These are phyloP conservation scores for Colletotrichum tanaceti DNA, from an alignment of 2,329 filamentous ascomycete genomes.

Conservation along the genomic window DNA sequence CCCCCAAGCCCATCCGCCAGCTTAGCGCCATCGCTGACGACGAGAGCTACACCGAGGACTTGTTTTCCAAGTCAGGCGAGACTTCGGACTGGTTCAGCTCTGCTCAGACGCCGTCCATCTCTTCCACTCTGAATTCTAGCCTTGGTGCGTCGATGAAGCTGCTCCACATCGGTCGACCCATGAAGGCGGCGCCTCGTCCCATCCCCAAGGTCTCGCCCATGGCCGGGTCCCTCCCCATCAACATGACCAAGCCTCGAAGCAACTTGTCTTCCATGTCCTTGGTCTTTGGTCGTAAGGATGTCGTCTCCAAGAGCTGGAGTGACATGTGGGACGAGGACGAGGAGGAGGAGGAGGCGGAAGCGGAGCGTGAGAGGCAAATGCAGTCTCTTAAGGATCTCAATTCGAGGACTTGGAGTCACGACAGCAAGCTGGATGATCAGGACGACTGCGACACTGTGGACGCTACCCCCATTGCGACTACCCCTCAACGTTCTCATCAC, in stretches of 20 bases:
- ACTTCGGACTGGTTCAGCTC: constrained; percentile 83
- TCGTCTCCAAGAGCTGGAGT: constrained; percentile 98
- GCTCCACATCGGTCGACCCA: constrained; percentile 65
- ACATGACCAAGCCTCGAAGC: constrained; percentile 79
- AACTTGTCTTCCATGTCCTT: constrained; percentile 78
- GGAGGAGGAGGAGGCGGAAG: constrained; percentile 79
- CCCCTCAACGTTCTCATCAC: constrained; percentile 54
- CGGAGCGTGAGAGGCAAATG: constrained; percentile 71
- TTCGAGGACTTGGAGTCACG: constrained; percentile 82
- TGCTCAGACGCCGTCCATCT: constrained; percentile 81
- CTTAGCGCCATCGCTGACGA: constrained; percentile 87
- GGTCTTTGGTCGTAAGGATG: constrained; percentile 81
- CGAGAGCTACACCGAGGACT: constrained; percentile 82
- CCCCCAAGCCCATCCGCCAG: constrained; percentile 78
- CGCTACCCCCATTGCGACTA: constrained; percentile 51
- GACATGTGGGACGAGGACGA: constrained; percentile 96
- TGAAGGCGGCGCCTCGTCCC: constrained; percentile 56
- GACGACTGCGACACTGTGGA: constrained; percentile 57
- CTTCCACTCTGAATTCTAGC: constrained; percentile 85
- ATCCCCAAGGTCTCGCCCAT: constrained; percentile 67
- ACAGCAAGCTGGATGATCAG: constrained; percentile 67
- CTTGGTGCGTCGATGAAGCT: constrained; percentile 85
- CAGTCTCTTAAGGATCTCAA: constrained; percentile 74
- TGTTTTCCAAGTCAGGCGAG: constrained; percentile 83
- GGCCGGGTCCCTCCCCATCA: constrained; percentile 80